These are phyloP conservation scores for Ilex asprella DNA, from an alignment of 257 asterid species.

Conservation along the genomic window DNA sequence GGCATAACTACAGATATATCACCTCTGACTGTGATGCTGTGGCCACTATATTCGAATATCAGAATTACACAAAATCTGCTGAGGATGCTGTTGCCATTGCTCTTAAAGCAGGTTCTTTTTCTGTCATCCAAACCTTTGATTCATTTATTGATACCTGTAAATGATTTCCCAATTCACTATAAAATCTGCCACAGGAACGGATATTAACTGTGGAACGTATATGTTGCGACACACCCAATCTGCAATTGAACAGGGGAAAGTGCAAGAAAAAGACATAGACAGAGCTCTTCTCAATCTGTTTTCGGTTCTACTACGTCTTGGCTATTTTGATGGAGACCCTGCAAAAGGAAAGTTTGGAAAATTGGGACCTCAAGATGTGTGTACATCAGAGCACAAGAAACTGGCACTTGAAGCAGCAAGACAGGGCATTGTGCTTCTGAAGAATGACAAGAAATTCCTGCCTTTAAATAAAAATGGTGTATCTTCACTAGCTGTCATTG, in stretches of 20 bases:
- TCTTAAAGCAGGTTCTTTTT: conserved; percentile 67
- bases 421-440: conserved; percentile 91
- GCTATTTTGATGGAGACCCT: conserved; percentile 65
- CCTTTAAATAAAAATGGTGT: conserved; percentile 46
- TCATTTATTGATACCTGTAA: not conserved
- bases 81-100: conserved; percentile 92
- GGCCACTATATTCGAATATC: conserved; percentile 72
- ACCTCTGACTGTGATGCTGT: conserved; percentile 95
- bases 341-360: conserved; percentile 28
- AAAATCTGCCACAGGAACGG: conserved; percentile 52
- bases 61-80: conserved; percentile 48
- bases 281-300: conserved; percentile 66
- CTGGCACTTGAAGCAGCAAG: conserved; percentile 81
- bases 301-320: conserved; percentile 75
- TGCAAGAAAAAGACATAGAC: conserved; percentile 65
- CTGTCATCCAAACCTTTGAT: conserved; percentile 3
- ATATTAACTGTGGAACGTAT: conserved; percentile 82
- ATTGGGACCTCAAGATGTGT: conserved; percentile 53
- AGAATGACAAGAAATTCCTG: conserved; percentile 53
- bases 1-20: conserved; percentile 53
- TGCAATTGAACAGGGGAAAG: conserved; percentile 62
- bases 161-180: not conserved
- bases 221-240: conserved; percentile 70
- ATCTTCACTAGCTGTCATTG: conserved; percentile 70
- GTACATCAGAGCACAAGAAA: conserved; percentile 46